A percentile compares a stretch with the other conserved stretches of the same genome.
phyloP scores from a whole-genome alignment of 192 early-diverging fungal species.

The Mortierella hygrophila region DNA sequence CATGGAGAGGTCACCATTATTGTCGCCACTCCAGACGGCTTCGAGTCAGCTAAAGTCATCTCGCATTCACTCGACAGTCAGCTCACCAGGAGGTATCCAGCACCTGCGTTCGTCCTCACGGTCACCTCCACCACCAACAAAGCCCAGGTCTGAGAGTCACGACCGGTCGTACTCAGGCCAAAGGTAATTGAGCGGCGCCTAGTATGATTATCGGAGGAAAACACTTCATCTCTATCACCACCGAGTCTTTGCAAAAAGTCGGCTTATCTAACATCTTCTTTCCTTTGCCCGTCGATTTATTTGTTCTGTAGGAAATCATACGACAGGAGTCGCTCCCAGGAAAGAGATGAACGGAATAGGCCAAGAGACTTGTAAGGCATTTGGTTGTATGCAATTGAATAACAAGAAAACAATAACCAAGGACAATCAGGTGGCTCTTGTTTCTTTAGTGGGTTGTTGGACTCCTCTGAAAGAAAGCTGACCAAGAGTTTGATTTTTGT shows the following conservation, averaged over 20 bases:
- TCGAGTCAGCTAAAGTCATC: slow-evolving; percentile 49
- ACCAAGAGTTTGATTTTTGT: slow-evolving; percentile 12
- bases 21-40: slow-evolving; percentile 46
- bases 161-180: slow-evolving; percentile 35
- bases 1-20: slow-evolving; percentile 50
- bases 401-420: not conserved
- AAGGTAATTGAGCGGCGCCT: slow-evolving; percentile 19
- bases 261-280: not conserved
- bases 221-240: not conserved
- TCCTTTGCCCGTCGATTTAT: not conserved
- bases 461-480: not conserved
- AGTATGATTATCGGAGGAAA: not conserved
- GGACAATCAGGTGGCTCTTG: slow-evolving; percentile 7
- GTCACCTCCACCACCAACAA: slow-evolving; percentile 44
- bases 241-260: not conserved
- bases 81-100: slow-evolving; percentile 50
- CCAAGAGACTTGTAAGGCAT: slow-evolving; percentile 48
- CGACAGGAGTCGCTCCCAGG: slow-evolving; percentile 43
- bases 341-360: slow-evolving; percentile 45
- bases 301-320: slow-evolving; percentile 27
- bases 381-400: not conserved
- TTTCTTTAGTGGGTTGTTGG: not conserved
- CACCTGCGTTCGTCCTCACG: slow-evolving; percentile 47
- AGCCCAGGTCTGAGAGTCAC: slow-evolving; percentile 54
- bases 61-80: slow-evolving; percentile 51